Base-by-base conservation (phyloP, 352 stramenopile species). In the Pythium phragmitis region DNA sequence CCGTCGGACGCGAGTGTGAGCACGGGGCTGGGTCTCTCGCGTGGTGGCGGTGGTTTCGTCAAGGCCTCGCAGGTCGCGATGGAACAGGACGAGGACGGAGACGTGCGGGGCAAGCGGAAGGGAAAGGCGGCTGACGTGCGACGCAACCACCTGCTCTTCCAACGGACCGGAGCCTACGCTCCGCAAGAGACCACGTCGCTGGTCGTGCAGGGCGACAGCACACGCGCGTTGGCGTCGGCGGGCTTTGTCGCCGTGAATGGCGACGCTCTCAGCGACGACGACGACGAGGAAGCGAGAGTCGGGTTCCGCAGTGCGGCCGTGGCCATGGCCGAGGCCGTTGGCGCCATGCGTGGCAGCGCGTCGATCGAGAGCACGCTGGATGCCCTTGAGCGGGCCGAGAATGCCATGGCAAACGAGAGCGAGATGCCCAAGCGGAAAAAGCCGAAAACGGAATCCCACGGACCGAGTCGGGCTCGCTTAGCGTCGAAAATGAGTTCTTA, bases 201-300 rank as follows among this genome's bases (percentile, higher is more conserved):
- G 6, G 67, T 87, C 4, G 74, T 89, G 52, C 67, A 67, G 65
- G 57, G 21, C 7, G 68, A 50, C 36, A 60, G 58, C 28, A 26
- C 63, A 19, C 63, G 68, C 3, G 41, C 65, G 26, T 62, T 89
- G 14, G 77, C 76, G 43, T 70, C 77, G 4, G 66, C 74, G 7
- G 77, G 80, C 0, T 89, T 89, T 57, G 71, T 87, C 2, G 80
- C 73, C 14, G 80, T 87, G 4, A 89, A 89, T 33, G 80, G 74
- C 19, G 69, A 75, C 9, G 62, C 43, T 14, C 72, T 72, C 30
- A 81, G 73, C 9, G 72, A 68, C 17, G 68, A 82, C 2, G 70
- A 78, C 2, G 49, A 57, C 0, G 45, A 48, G 7, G 51, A 23
- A 21, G 51, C 42, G 16, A 21, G 39, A 26, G 45, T 21, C 26